A percentile compares a stretch with the other conserved stretches of the same genome.
Conservation (phyloP, 1,139 yeast genomes). For the Magnusiomyces sp. region DNA sequence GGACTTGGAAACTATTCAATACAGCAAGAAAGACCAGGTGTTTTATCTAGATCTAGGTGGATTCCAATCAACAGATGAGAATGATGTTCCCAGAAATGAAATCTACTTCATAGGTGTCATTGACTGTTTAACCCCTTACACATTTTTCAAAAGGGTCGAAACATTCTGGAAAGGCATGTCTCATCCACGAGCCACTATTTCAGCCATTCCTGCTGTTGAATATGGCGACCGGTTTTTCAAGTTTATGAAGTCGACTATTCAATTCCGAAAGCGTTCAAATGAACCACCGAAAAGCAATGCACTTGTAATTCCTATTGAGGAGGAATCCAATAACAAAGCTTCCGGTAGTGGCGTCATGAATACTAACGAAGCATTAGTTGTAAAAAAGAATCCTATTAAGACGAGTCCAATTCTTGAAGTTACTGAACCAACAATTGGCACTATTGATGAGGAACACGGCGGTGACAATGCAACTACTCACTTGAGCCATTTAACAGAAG, state of each 20-base stretch:
- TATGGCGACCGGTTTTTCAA: conserved; percentile 79
- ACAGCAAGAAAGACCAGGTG: conserved; percentile 33
- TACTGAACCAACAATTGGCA: no score
- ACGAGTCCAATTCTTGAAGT: no score
- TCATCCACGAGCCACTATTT: conserved; percentile 61
- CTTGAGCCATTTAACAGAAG: no score
- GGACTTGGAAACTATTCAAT: conserved; percentile 28
- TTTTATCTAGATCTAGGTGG: conserved; percentile 88
- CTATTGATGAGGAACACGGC: no score
- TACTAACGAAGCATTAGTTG: no score
- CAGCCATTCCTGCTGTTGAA: conserved; percentile 85
- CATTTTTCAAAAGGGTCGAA: conserved; percentile 66
- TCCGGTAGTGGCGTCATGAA: no score
- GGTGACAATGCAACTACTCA: no score
- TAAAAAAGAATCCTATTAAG: no score
- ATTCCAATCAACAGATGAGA: conserved; percentile 60
- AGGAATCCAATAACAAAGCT: no score
- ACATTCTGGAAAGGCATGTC: conserved; percentile 76
- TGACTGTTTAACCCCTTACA: conserved; percentile 86
- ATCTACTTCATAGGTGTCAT: conserved; percentile 90
- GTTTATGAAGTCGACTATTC: conserved; percentile 44
- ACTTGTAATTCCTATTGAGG: no score
- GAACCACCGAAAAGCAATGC: not conserved
- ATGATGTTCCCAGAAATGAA: conserved; percentile 54
- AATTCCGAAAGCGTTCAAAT: not conserved